Evolutionary conservation across 2,329 filamentous ascomycete species (phyloP), one percentile per base, ranked within the genome.

Genomic region (Aureobasidium subglaciale): DNA sequence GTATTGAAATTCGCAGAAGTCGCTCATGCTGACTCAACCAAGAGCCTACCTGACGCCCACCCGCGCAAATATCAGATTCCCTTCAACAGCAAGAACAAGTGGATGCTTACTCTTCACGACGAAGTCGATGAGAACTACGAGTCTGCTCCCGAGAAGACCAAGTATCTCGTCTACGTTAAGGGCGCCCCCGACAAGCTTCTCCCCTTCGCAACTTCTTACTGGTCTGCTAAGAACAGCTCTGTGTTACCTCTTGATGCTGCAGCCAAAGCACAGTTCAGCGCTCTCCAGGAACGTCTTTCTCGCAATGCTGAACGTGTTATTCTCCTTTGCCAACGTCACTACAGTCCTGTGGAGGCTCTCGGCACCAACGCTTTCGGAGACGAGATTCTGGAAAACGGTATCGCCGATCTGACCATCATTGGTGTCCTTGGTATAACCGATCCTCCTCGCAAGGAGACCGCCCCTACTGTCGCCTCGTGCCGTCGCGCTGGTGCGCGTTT

Each of bases 51-150:
- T 24, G 54, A 54, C 16, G 41, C 60, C 2, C 59, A 60, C 25
- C 62, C 61, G 2, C 59, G 71, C 1, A 54, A 70, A 4, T 74
- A 73, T 38, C 68, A 76, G 48, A 68, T 78, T 4, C 72, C 76
- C 0, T 78, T 78, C 67, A 78, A 78, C 63, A 77, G 73, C 15
- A 77, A 75, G 63, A 77, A 75, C 61, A 78, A 78, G 56, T 77
- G 71, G 67, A 76, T 77, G 72, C 65, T 77, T n/a, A 73, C 70
- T 24, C 59, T 69, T 11, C 59, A 63, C 11, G 50, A 58, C 27
- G 50, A 54, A 18, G 34, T 49, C 8, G 13, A 18, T n/a, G 35
- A 22, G 5, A 59, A 38, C 46, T 20, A 43, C 5, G n/a, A 22
- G 4, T 16, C 22, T 11, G 27, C 48, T 40, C 25, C 40, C 7